Conservation (phyloP, 2,329 filamentous ascomycete species). For the Stachybotrys chlorohalonatus region DNA sequence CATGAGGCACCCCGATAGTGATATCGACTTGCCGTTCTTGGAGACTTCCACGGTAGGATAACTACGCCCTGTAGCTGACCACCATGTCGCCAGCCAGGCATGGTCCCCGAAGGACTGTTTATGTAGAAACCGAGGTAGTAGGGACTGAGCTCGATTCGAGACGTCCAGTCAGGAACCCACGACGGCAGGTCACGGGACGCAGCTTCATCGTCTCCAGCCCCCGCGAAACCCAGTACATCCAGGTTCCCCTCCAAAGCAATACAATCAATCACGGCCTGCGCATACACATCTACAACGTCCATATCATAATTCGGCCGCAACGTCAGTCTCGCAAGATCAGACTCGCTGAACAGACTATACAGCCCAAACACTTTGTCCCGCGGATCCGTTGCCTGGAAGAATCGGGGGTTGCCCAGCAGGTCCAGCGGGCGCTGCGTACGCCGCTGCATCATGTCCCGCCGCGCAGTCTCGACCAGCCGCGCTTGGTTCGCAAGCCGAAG, state of each 20-base stretch:
- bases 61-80: neutral
- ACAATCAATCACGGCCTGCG: neutral
- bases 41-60: neutral
- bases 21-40: neutral
- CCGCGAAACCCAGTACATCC: neutral
- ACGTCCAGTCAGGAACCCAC: neutral
- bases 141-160: neutral
- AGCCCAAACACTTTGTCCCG: neutral
- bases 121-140: neutral
- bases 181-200: neutral
- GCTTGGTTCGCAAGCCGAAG: constrained; percentile 1
- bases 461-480: neutral
- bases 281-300: neutral
- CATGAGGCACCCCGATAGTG: neutral
- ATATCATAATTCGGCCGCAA: neutral
- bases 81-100: neutral
- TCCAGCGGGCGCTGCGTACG: neutral
- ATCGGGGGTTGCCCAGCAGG: neutral
- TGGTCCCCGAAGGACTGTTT: neutral
- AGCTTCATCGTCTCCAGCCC: neutral
- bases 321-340: neutral
- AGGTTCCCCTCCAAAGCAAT: neutral
- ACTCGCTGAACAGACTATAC: neutral
- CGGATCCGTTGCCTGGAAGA: neutral
- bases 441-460: neutral